Conservation (phyloP, 371 early-diverging fungal genomes). For the Mortierella sp. region DNA sequence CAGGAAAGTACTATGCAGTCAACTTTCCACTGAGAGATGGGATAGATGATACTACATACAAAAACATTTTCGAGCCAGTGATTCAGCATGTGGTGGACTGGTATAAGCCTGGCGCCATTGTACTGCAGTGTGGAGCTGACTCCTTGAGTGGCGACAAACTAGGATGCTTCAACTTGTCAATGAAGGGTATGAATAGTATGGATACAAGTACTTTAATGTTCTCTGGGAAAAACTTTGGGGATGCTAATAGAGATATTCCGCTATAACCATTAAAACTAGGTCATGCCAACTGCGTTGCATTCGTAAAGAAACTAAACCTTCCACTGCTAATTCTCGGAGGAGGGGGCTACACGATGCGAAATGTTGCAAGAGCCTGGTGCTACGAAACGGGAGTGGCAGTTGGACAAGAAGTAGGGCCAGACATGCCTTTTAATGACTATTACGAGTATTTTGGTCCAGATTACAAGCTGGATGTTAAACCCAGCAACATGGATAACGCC, state of each 20-base stretch:
- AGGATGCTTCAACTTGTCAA: constrained; percentile 98
- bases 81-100: constrained; percentile 93
- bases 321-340: constrained; percentile 98
- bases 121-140: constrained; percentile 99
- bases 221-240: neutral
- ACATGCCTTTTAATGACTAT: constrained; percentile 95
- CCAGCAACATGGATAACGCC: constrained; percentile 97
- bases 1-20: constrained; percentile 94
- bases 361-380: constrained; percentile 98
- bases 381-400: constrained; percentile 97
- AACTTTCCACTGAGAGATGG: constrained; percentile 99
- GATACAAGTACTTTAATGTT: neutral
- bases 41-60: constrained; percentile 96
- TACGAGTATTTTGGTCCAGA: constrained; percentile 97
- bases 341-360: constrained; percentile 99
- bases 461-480: constrained; percentile 92
- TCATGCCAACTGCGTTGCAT: constrained; percentile 94
- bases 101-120: constrained; percentile 96
- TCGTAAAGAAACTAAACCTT: constrained; percentile 92
- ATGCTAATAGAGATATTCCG: neutral
- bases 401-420: constrained; percentile 76
- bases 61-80: constrained; percentile 91
- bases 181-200: constrained; percentile 70
- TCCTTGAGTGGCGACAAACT: constrained; percentile 99
- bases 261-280: constrained; percentile 42